These are phyloP conservation scores for Lodderomyces oxycetoniae DNA, from an alignment of 1,139 yeast genomes.

Conservation along the genomic window DNA sequence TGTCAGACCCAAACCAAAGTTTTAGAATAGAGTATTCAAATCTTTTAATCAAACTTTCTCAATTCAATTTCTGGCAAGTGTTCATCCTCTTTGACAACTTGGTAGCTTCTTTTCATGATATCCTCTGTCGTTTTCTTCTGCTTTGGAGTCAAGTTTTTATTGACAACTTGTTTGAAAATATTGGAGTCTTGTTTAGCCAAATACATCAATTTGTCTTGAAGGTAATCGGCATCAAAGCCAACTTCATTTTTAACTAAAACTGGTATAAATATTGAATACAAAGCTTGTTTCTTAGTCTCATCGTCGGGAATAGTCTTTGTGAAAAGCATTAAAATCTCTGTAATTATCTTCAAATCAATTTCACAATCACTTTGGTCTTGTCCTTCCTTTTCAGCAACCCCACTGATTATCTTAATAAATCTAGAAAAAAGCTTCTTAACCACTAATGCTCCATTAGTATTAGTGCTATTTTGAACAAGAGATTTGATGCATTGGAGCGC, in stretches of 20 bases:
- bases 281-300: constrained; percentile 25
- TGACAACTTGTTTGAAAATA: constrained; percentile 52
- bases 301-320: constrained; percentile 31
- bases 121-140: constrained; percentile 40
- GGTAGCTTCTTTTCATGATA: constrained; percentile 28
- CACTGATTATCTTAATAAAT: constrained; percentile 22
- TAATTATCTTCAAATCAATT: constrained; percentile 16
- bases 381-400: constrained; percentile 13
- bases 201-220: constrained; percentile 48
- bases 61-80: constrained; percentile 29
- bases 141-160: constrained; percentile 26
- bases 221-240: constrained; percentile 31
- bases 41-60: constrained; percentile 27
- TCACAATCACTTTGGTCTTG: constrained; percentile 20
- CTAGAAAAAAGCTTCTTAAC: constrained; percentile 23
- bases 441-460: neutral
- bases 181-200: constrained; percentile 47
- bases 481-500: constrained; percentile 58
- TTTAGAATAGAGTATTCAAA: no score
- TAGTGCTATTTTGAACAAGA: constrained; percentile 39
- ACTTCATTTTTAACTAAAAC: constrained; percentile 36
- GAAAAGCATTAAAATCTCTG: constrained; percentile 50
- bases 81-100: constrained; percentile 8
- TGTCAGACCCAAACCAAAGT: neutral
- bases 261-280: constrained; percentile 47